These are phyloP conservation scores for Auricularia auricula-judae DNA, from an alignment of 768 basidiomycete species.

Conservation along the genomic window DNA sequence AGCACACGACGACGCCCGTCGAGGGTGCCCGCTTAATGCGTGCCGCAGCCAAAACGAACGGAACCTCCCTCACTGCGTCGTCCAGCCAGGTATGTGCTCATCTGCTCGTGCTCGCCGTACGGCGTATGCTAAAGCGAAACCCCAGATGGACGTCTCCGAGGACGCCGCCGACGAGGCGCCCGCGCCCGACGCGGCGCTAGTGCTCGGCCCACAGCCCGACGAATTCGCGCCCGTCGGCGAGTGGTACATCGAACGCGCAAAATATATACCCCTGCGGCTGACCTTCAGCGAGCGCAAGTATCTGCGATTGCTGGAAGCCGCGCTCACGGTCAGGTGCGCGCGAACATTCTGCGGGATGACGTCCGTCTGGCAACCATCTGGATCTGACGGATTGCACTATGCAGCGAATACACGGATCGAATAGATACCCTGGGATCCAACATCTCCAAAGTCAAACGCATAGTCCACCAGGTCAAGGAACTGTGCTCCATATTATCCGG, in stretches of 20 bases:
- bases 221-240: conserved; percentile 59
- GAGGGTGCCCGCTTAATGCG: conserved; percentile 5
- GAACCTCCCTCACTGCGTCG: conserved; percentile 4
- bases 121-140: neutral
- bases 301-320: conserved; percentile 76
- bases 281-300: conserved; percentile 68
- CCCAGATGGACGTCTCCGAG: conserved; percentile 38
- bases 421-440: conserved; percentile 74
- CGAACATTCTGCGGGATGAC: no score
- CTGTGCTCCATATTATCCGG: conserved; percentile 84
- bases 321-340: conserved; percentile 42
- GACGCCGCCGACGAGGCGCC: conserved; percentile 28
- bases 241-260: conserved; percentile 76
- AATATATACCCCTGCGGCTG: conserved; percentile 71
- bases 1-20: conserved; percentile 14
- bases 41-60: neutral
- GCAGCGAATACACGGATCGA: conserved; percentile 81
- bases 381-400: neutral
- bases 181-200: conserved; percentile 21
- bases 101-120: conserved; percentile 13
- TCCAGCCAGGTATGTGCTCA: conserved; percentile 17
- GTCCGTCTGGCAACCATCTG: neutral
- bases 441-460: conserved; percentile 74
- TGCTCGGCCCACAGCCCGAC: conserved; percentile 44
- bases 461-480: conserved; percentile 78